These are phyloP conservation scores for Larix kaempferi DNA, from an alignment of 75 land plant genomes.

Conservation along the genomic window DNA sequence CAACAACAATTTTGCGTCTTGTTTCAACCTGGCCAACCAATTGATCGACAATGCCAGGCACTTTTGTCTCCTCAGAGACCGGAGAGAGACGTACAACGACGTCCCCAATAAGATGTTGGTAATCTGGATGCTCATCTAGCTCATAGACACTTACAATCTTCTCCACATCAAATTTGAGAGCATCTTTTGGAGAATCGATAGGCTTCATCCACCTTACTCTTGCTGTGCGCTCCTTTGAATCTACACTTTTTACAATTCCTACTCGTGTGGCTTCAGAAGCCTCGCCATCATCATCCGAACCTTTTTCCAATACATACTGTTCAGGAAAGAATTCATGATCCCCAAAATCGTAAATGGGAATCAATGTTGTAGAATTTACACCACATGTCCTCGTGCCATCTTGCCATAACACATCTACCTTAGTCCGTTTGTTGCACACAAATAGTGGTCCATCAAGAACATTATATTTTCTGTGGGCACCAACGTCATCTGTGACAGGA, in stretches of 20 bases:
- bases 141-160: conserved; percentile 94
- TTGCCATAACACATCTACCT: conserved; percentile 88
- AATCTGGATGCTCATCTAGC: conserved; percentile 85
- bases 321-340: too few relatives aligned
- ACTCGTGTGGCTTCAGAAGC: conserved; percentile 49
- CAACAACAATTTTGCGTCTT: too few relatives aligned
- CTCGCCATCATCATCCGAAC: conserved; percentile 49
- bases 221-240: conserved; percentile 88
- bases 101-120: neutral
- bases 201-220: conserved; percentile 78
- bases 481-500: conserved; percentile 55
- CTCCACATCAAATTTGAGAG: conserved; percentile 60
- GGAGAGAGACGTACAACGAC: too few relatives aligned
- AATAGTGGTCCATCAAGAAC: conserved; percentile 56
- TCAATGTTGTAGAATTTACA: conserved; percentile 20
- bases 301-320: conserved; percentile 52
- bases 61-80: too few relatives aligned
- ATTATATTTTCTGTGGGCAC: conserved; percentile 51
- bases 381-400: conserved; percentile 60
- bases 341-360: too few relatives aligned
- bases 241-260: conserved; percentile 84
- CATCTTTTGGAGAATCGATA: conserved; percentile 60
- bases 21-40: too few relatives aligned
- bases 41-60: too few relatives aligned
- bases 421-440: conserved; percentile 63